Conservation (phyloP, 805 yeast genomes). For the Ogataea methylovora region DNA sequence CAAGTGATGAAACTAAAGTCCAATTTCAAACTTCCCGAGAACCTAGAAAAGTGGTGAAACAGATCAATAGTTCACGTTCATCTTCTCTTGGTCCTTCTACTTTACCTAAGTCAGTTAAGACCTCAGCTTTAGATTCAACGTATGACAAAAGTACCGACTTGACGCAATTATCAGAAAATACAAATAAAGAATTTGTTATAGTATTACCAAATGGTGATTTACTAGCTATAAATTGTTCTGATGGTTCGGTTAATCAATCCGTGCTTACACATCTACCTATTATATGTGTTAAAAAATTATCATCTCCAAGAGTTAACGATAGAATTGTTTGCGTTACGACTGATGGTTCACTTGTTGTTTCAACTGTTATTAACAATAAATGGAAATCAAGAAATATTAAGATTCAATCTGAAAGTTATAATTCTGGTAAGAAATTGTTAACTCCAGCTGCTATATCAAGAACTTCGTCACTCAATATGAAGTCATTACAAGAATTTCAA, state of each 20-base stretch:
- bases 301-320: constrained; percentile 71
- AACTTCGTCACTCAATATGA: constrained; percentile 14
- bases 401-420: constrained; percentile 39
- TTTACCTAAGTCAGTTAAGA: too few species aligned
- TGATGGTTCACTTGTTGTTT: constrained; percentile 47
- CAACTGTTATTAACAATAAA: constrained; percentile 55
- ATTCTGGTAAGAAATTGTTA: constrained; percentile 30
- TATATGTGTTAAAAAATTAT: constrained; percentile 46
- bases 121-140: constrained; percentile 26
- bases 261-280: constrained; percentile 27
- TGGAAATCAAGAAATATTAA: constrained; percentile 54
- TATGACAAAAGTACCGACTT: constrained; percentile 21
- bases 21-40: constrained; percentile 3
- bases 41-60: background rate
- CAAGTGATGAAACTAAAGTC: background rate
- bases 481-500: constrained; percentile 11
- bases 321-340: constrained; percentile 50
- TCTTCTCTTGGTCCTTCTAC: too few species aligned
- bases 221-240: constrained; percentile 39
- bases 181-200: constrained; percentile 41
- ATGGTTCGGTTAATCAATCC: constrained; percentile 34
- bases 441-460: constrained; percentile 30
- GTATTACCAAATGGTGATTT: constrained; percentile 45
- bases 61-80: too few species aligned
- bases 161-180: constrained; percentile 19